A percentile compares a stretch with the other conserved stretches of the same genome.
Conservation (phyloP, 228 moss, liverwort and hornwort species). For the Sphagnum fallax region DNA sequence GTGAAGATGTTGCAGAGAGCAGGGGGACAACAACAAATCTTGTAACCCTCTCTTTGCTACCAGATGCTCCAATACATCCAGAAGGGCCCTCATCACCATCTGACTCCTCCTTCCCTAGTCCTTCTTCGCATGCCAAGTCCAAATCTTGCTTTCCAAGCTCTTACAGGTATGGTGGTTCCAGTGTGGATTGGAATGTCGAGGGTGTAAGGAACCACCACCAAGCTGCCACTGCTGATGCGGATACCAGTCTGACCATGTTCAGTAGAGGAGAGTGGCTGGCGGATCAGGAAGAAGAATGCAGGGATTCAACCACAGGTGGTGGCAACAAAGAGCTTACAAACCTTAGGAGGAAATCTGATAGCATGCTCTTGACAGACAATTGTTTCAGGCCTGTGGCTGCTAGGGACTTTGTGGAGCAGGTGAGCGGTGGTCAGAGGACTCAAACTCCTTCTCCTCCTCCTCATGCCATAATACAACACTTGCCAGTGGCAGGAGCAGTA, state of each 20-base stretch:
- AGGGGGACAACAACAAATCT: conserved; percentile 22
- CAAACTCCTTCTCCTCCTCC: background rate
- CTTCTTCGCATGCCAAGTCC: background rate
- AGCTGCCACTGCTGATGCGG: background rate
- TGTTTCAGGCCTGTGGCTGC: conserved; percentile 2
- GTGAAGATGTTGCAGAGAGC: conserved; percentile 44
- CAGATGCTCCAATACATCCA: conserved; percentile 47
- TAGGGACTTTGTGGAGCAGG: conserved; percentile 1
- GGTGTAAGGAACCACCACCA: too few species aligned
- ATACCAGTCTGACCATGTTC: conserved; percentile 53
- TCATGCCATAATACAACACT: background rate
- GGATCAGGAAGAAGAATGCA: conserved; percentile 10
- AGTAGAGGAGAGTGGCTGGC: conserved; percentile 20
- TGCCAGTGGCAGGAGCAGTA: background rate
- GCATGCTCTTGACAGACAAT: background rate
- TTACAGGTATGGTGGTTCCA: conserved; percentile 3
- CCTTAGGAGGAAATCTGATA: too few species aligned
- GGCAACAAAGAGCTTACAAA: too few species aligned
- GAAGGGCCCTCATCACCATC: background rate
- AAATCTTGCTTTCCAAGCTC: background rate
- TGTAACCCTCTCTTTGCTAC: conserved; percentile 75
- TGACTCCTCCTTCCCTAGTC: conserved; percentile 7
- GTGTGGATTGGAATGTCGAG: background rate
- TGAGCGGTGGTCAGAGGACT: background rate
- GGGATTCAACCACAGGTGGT: background rate